Percentiles rank a stretch among this genome's conserved stretches.
Conservation (phyloP, 345 rosid species). For the Cardiospermum halicacabum region DNA sequence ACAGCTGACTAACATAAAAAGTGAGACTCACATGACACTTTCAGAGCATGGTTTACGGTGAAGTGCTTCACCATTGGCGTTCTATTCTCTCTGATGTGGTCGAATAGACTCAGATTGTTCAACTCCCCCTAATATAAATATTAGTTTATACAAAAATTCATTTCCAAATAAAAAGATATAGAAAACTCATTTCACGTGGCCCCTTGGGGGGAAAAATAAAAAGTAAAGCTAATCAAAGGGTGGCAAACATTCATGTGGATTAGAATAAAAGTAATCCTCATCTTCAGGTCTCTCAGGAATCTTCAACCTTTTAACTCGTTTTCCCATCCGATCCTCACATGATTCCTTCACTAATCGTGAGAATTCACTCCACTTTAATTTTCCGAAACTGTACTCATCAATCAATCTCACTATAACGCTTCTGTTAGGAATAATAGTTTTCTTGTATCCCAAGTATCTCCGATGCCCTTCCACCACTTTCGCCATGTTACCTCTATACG, state of each 20-base stretch:
- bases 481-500: conserved; percentile 53
- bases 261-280: conserved; percentile 43
- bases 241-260: conserved; percentile 42
- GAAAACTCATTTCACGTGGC: too few relatives aligned
- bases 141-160: too few relatives aligned
- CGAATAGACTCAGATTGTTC: too few relatives aligned
- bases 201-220: too few relatives aligned
- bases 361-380: conserved; percentile 41
- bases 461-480: conserved; percentile 48
- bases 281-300: conserved; percentile 35
- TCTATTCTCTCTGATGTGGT: too few relatives aligned
- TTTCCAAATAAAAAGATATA: too few relatives aligned
- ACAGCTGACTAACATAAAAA: too few relatives aligned
- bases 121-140: too few relatives aligned
- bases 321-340: conserved; percentile 37
- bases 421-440: conserved; percentile 34
- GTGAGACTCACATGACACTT: too few relatives aligned
- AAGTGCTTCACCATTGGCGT: too few relatives aligned
- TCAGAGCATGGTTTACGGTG: too few relatives aligned
- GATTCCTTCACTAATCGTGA: conserved; percentile 34
- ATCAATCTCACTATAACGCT: conserved; percentile 35
- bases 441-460: conserved; percentile 42
- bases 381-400: conserved; percentile 31
- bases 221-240: too few relatives aligned
- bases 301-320: conserved; percentile 21